Evolutionary conservation across 495 filamentous ascomycete species (phyloP).

Genomic region (Xylaria bambusicola): DNA sequence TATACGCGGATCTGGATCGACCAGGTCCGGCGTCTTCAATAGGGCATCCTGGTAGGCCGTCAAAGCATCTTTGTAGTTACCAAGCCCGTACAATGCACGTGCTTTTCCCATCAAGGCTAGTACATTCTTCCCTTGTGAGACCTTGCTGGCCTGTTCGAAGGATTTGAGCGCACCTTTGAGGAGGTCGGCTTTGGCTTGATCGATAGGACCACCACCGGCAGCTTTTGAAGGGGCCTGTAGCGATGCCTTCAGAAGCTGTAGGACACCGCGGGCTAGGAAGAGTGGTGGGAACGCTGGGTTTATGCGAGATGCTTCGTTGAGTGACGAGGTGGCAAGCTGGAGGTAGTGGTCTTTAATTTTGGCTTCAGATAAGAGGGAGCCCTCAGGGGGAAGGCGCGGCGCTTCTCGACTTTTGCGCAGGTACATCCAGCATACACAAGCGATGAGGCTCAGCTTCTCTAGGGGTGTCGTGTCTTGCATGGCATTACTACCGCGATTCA

Average conservation of each 20-base stretch:
- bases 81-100: constrained; percentile 78
- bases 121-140: constrained; percentile 81
- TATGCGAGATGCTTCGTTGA: constrained; percentile 93
- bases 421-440: constrained; percentile 88
- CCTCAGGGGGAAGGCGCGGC: constrained; percentile 71
- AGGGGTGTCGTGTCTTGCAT: constrained; percentile 70
- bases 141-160: constrained; percentile 87
- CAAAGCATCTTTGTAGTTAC: constrained; percentile 78
- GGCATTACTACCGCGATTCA: constrained; percentile 77
- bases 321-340: constrained; percentile 79
- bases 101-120: constrained; percentile 87
- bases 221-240: constrained; percentile 74
- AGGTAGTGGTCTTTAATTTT: constrained; percentile 92
- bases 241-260: constrained; percentile 84
- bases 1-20: constrained; percentile 94
- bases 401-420: constrained; percentile 89
- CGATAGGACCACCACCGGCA: constrained; percentile 58
- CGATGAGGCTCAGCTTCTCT: constrained; percentile 82
- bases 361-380: constrained; percentile 61
- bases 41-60: constrained; percentile 85
- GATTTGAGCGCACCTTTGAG: constrained; percentile 81
- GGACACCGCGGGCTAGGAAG: constrained; percentile 87
- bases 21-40: constrained; percentile 76
- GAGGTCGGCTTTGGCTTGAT: constrained; percentile 76
- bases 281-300: constrained; percentile 88